Base-by-base conservation (phyloP, 1,284 basidiomycete genomes). In the Trametes pubescens region DNA sequence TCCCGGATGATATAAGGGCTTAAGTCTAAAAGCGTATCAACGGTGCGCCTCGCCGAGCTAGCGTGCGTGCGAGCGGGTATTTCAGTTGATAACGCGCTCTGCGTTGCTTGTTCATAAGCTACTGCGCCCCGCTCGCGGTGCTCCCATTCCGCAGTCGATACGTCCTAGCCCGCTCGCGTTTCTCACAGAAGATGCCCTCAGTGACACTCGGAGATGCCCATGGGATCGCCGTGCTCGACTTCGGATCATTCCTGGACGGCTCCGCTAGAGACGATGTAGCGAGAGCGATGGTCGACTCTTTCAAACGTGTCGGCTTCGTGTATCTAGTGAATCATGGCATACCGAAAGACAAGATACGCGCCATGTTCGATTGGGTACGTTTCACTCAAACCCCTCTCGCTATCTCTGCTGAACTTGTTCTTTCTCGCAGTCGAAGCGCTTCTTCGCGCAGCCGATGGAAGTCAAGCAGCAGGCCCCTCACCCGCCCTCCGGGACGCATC, bases 401-500 rank as follows among this genome's bases (percentile, higher is more conserved):
- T 47, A 18, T 46, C 10, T n/a, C 0, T 29, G 46, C 18, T 35
- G 32, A 51, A 18, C n/a, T 9, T 35, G 29, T 32, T 34, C 0
- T 37, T 10, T 10, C 18, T 3, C 10, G 18, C 53, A 86, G 83
- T 83, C 83, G 1, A 82, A 81, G 66, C 74, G 72, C 22, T 84
- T 89, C 74, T 89, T 89, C 65, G 77, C 77, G 0, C 78, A 81
- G 5, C 81, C 86, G 0, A 66, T 77, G 57, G 83, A 86, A 40
- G 73, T 75, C 34, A 89, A 89, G 71, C 76, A 80, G 72, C 78
- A 85, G 7, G 86, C 86, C 0, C 85, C 86, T 22, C 86, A 88
- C 69, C 86, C 86, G 7, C 75, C 79, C 1, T 82, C 81, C 13
- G 86, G 85, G 2, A 76, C 78, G 13, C 84, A 83, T 65, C 84